Percentiles rank a stretch among this genome's conserved stretches.
These are phyloP conservation scores for Lichtheimia corymbifera DNA, from an alignment of 371 early-diverging fungal genomes.

Conservation along the genomic window DNA sequence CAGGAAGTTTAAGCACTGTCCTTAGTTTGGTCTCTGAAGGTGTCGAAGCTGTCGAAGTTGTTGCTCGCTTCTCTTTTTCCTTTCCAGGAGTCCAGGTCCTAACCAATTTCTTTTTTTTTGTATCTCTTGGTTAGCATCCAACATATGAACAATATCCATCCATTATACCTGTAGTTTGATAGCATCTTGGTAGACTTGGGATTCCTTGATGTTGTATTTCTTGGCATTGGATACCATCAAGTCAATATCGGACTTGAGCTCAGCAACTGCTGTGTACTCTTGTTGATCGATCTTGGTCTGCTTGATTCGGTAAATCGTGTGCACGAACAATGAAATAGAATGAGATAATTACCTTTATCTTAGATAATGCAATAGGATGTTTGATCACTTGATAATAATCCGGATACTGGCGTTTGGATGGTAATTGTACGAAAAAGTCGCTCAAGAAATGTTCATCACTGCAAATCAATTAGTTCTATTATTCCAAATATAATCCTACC, in stretches of 20 bases:
- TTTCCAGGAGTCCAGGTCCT: conserved; percentile 30
- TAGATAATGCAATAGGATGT: conserved; percentile 78
- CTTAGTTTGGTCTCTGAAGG: conserved; percentile 18
- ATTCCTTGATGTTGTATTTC: conserved; percentile 78
- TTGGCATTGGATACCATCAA: conserved; percentile 81
- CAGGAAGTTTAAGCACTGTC: conserved; percentile 36
- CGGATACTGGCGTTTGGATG: conserved; percentile 78
- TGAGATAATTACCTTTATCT: conserved; percentile 49
- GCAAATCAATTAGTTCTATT: too few relatives aligned
- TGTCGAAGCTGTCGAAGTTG: background rate
- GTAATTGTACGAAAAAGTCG: conserved; percentile 76
- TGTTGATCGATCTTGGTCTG: conserved; percentile 47
- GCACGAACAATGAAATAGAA: background rate
- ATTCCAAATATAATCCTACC: too few relatives aligned
- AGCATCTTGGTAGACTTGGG: conserved; percentile 77
- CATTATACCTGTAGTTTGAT: conserved; percentile 54
- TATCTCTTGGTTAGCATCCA: background rate
- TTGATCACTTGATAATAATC: conserved; percentile 90
- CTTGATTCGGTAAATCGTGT: background rate
- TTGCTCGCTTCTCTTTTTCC: conserved; percentile 1
- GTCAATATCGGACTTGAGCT: conserved; percentile 67
- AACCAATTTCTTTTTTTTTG: conserved; percentile 32
- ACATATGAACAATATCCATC: background rate
- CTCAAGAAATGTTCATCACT: conserved; percentile 48
- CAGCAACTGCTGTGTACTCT: conserved; percentile 56